Evolutionary conservation across 2,329 filamentous ascomycete species (phyloP), one percentile per base, ranked within the genome.

Genomic region (Colletotrichum filicis): DNA sequence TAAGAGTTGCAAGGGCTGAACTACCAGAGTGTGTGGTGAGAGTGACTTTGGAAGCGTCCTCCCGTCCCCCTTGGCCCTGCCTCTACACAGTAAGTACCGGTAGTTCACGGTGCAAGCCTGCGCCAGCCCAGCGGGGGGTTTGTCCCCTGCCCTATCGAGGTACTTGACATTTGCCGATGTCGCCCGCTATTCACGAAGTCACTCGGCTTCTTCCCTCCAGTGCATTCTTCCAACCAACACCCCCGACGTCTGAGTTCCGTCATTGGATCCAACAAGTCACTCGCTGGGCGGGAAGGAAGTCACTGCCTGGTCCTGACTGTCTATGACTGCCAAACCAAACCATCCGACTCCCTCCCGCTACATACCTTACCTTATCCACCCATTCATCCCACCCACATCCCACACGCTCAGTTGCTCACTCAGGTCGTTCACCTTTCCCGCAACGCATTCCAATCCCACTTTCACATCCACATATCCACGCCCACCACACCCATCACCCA

Each of bases 311-410:
- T 49, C 19, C 42, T 49, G 42, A 49, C 42, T 22, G 8, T 49
- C 42, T 49, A 24, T 14, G 22, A 56, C 55, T 32, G 64, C 28
- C 28, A 65, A 28, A 49, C 66, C 26, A 65, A 28, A 35, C 66
- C 26, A 30, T 52, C 65, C 57, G 26, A 58, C 42, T 63, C 57
- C 42, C 62, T 61, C 32, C 56, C 68, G 30, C 53, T 58, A 35
- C 32, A 35, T 35, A 35, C 32, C 32, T 35, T 35, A 35, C 11
- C 32, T 35, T 35, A 59, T 35, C 37, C 58, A 37, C 24, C 58
- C 58, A n/a, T 30, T 57, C 58, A 56, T 24, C 28, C 32, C 19
- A 46, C 53, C n/a, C 52, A 55, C 42, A 61, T 64, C 26, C 30
- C 61, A 52, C 68, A 49, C 46, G 9, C 30, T 30, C 4, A 46